Evolutionary conservation across 1,139 yeast species (phyloP), one percentile per base, ranked within the genome.

Genomic region (Geotrichum reessii): DNA sequence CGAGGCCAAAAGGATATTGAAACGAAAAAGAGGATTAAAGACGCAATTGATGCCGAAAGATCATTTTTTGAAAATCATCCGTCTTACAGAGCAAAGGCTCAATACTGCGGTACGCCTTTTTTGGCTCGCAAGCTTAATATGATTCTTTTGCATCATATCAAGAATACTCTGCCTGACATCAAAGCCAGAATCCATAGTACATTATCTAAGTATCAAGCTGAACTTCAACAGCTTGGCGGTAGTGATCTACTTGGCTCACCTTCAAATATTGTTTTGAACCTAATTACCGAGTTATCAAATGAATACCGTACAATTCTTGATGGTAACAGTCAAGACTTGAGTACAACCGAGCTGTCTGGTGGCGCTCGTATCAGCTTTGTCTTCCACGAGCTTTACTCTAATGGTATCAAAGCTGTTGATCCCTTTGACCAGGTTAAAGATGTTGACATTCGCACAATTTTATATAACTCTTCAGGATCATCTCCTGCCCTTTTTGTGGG

Each of bases 351-450:
- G 74, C 81, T 91, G 66, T 85, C 92, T 64, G 97, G 97, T 74
- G 99, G 99, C 73, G 99, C 99, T 1, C 88, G 99, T 80, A 88
- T 93, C 65, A 86, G 96, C 37, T 95, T 92, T 79, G 99, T 93
- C 31, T 93, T 93, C 79, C 99, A 93, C 72, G 99, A 93, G 76
- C 87, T 93, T 61, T 93, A 85, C 78, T 86, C 92, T 71, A 91
- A 89, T 71, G 99, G 99, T 74, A 83, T 93, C 62, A 84, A 84
- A 70, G 89, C 98, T 0, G 79, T 93, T 62, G 99, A 95, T 73
- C 99, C 99, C 59, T 95, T 89, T 73, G 99, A 93, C 71, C 96
- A 92, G 73, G 92, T 93, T 69, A 92, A 91, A 76, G 99, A 93
- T 72, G 87, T 89, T 40, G 99, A 93, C 72, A 95, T 95, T 67